Conservation (phyloP, 768 basidiomycete genomes). For the Tricholoma flavovirens region DNA sequence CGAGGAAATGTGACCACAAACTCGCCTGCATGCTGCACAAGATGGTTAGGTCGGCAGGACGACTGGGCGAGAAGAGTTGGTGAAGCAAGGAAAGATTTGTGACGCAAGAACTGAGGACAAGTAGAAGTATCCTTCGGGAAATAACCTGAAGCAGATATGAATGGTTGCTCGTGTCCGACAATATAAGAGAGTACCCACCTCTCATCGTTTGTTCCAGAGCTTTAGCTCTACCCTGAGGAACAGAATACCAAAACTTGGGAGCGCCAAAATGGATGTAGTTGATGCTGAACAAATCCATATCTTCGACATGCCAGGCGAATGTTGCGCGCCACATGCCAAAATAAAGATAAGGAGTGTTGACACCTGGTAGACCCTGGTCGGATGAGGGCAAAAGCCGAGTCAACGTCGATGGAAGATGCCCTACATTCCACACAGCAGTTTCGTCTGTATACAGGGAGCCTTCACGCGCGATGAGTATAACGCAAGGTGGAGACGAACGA, state of each 20-base stretch:
- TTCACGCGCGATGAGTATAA: constrained; percentile 17
- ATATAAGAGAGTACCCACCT: constrained; percentile 39
- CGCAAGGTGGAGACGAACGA: neutral
- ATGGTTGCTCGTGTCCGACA: constrained; percentile 1
- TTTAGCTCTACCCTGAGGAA: constrained; percentile 79
- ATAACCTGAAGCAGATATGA: constrained; percentile 46
- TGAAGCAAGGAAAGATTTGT: constrained; percentile 93
- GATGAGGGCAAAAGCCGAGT: constrained; percentile 69
- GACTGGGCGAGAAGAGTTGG: constrained; percentile 76
- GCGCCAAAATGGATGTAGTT: constrained; percentile 99
- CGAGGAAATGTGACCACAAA: constrained; percentile 94
- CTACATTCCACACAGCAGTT: constrained; percentile 92
- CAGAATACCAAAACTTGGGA: constrained; percentile 95
- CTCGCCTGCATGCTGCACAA: constrained; percentile 92
- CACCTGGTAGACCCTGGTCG: constrained; percentile 77
- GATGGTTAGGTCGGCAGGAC: constrained; percentile 74
- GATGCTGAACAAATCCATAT: constrained; percentile 98
- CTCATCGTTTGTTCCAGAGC: constrained; percentile 89
- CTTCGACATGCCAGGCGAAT: constrained; percentile 99
- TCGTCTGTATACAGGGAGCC: constrained; percentile 69
- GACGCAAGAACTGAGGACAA: constrained; percentile 92
- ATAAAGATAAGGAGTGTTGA: constrained; percentile 96
- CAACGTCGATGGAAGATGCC: constrained; percentile 78
- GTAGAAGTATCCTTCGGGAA: constrained; percentile 83
- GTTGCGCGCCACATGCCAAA: constrained; percentile 99